Conservation (phyloP, 306 rosid species). For the Acacia melanoxylon region DNA sequence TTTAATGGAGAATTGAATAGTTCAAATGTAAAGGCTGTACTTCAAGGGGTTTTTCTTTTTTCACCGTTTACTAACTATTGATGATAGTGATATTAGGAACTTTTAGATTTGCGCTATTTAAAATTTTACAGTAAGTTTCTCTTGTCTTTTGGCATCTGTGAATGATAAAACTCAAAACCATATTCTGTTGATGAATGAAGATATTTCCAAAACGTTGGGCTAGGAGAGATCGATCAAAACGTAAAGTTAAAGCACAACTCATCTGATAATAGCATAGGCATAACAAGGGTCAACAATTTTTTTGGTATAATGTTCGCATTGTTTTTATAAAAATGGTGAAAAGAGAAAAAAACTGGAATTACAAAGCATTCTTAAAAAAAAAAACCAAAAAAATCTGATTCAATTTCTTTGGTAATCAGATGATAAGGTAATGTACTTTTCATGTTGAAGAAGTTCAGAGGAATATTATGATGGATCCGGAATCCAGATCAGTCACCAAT, state of each 20-base stretch:
- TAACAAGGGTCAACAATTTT: not conserved
- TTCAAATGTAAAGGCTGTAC: not conserved
- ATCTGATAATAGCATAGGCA: not conserved
- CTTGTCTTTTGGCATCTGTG: not conserved
- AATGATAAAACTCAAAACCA: not conserved
- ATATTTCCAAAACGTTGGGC: not conserved
- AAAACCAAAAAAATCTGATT: not conserved
- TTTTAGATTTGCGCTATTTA: not conserved
- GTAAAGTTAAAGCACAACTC: constrained; percentile 9
- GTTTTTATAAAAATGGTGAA: not conserved
- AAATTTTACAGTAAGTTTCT: not conserved
- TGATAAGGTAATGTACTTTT: not conserved
- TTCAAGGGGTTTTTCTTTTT: not conserved
- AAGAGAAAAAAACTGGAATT: not conserved
- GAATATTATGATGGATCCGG: no score
- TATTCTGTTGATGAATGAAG: not conserved
- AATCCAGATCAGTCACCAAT: no score
- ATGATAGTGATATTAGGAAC: not conserved
- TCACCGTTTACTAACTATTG: not conserved
- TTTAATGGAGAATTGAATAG: not conserved
- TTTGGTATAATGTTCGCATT: not conserved
- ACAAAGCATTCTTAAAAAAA: not conserved
- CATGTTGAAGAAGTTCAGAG: not conserved
- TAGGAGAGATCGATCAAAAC: constrained; percentile 18
- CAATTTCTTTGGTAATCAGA: not conserved